Conservation (phyloP, 371 early-diverging fungal genomes). For the Apophysomyces ossiformis region DNA sequence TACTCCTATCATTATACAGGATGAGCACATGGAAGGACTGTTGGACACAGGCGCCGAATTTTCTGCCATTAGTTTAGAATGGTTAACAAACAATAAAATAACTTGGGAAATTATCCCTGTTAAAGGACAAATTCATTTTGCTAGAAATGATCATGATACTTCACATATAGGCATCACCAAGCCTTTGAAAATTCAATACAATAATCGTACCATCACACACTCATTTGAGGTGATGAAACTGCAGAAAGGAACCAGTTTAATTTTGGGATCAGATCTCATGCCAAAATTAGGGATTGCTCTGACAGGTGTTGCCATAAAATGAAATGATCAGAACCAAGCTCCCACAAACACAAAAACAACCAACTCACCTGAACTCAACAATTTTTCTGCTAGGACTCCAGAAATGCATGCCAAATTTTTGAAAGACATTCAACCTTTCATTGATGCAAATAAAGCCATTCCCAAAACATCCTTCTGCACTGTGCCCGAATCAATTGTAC, state of each 20-base stretch:
- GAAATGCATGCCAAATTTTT: conserved; percentile 19
- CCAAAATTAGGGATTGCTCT: conserved; percentile 16
- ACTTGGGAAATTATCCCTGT: neutral
- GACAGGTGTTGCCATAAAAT: conserved; percentile 14
- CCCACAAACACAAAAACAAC: conserved; percentile 1
- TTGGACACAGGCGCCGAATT: neutral
- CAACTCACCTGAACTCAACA: conserved; percentile 17
- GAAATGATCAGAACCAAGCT: neutral
- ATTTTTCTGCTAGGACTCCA: conserved; percentile 20
- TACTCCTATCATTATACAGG: conserved; percentile 1
- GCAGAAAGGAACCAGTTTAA: neutral
- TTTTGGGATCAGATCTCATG: conserved; percentile 12
- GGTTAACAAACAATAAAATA: neutral
- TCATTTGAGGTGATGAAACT: conserved; percentile 16
- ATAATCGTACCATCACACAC: neutral
- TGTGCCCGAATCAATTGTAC: conserved; percentile 20
- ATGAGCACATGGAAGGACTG: neutral
- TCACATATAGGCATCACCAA: neutral
- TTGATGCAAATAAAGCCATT: conserved; percentile 17
- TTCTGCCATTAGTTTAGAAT: neutral
- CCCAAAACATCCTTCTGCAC: conserved; percentile 23
- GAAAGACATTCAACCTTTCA: conserved; percentile 11
- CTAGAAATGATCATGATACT: neutral
- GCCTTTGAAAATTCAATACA: neutral
- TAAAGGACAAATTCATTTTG: neutral